Base-by-base conservation (phyloP, 306 rosid genomes). In the Ormosia semicastrata region DNA sequence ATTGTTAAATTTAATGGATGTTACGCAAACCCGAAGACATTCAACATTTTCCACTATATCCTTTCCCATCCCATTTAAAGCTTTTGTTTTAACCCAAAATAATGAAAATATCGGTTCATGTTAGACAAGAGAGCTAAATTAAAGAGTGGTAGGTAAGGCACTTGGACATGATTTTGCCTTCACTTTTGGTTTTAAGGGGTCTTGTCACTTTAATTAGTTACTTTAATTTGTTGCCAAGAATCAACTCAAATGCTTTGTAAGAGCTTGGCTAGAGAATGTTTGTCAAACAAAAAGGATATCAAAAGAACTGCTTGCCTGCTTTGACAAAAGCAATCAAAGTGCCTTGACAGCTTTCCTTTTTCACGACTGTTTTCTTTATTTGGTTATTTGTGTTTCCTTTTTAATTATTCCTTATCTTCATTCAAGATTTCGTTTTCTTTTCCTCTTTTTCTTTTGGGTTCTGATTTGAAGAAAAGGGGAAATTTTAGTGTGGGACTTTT, bases 291-390 rank as follows among this genome's bases (percentile, higher is more conserved):
- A 40, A 81, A 71, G 71, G 60, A 66, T 37, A 73, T 47, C 24
- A 72, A 85, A 81, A 77, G 66, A 77, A 82, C 78, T 67, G 57
- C 33, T n/a, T 66, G 59, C 34, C 18, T 77, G 77, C 88, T 86
- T 86, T 83, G 78, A 65, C 56, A 80, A 86, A 86, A 83, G 89
- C 81, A 71, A 86, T 39, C 85, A 76, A 80, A 86, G 89, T 80
- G 83, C 75, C 86, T 80, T 80, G 66, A 80, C 87, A 80, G 87
- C 89, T 86, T 83, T 86, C 80, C 85, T 83, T 79, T 79, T 82
- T 67, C 43, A 46, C 44, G 53, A 70, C 88, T 77, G 60, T 76
- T 49, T 74, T 43, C 87, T 83, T 76, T 80, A 46, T 76, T 71
- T 76, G 57, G 68, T 59, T 79, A 58, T 40, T 60, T 56, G 11